Conservation (phyloP, 2,329 filamentous ascomycete genomes). For the Coniella lustricola region DNA sequence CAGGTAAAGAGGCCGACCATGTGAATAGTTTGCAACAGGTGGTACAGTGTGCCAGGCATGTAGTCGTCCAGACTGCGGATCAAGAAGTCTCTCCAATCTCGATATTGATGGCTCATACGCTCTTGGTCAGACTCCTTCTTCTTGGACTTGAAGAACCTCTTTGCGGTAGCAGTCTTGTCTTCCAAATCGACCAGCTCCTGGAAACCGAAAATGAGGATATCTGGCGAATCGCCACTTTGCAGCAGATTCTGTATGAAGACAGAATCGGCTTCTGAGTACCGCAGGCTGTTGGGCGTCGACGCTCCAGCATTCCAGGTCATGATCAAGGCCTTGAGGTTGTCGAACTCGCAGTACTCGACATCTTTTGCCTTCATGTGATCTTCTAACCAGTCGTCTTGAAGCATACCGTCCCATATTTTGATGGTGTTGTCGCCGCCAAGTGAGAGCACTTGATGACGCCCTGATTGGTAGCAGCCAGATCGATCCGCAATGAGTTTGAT, state of each 20-base stretch:
- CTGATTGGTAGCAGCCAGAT: slow-evolving; percentile 77
- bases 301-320: slow-evolving; percentile 98
- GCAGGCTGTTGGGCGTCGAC: slow-evolving; percentile 78
- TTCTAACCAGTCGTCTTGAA: slow-evolving; percentile 95
- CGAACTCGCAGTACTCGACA: slow-evolving; percentile 75
- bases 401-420: slow-evolving; percentile 82
- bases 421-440: slow-evolving; percentile 82
- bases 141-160: slow-evolving; percentile 85
- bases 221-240: slow-evolving; percentile 68
- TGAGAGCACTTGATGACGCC: slow-evolving; percentile 77
- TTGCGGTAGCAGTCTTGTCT: slow-evolving; percentile 96
- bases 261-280: slow-evolving; percentile 61
- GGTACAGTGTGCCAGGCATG: slow-evolving; percentile 73
- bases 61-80: slow-evolving; percentile 75
- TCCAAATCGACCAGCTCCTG: slow-evolving; percentile 98
- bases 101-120: slow-evolving; percentile 94
- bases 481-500: slow-evolving; percentile 70
- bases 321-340: slow-evolving; percentile 70
- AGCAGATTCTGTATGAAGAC: slow-evolving; percentile 77
- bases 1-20: slow-evolving; percentile 94
- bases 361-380: slow-evolving; percentile 79
- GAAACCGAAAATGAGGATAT: slow-evolving; percentile 92
- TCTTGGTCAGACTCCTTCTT: slow-evolving; percentile 80
- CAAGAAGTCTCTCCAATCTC: slow-evolving; percentile 90
- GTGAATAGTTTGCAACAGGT: slow-evolving; percentile 79